These are phyloP conservation scores for Plasmodium gaboni DNA, from an alignment of 169 alveolate species.

Conservation along the genomic window DNA sequence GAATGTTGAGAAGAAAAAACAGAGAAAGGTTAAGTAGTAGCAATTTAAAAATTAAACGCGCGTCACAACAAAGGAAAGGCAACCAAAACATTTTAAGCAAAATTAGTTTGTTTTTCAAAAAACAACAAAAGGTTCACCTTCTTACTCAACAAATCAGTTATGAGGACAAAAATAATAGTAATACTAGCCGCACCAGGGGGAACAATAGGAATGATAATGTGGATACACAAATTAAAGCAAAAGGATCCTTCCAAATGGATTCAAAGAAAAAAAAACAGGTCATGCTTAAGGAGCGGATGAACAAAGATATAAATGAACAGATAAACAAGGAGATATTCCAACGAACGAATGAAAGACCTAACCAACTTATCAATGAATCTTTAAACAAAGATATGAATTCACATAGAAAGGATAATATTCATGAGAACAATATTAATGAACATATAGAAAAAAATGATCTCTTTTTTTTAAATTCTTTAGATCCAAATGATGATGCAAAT, in stretches of 20 bases:
- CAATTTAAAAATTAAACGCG: background rate
- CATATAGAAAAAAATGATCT: background rate
- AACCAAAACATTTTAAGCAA: background rate
- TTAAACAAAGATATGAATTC: too few relatives aligned
- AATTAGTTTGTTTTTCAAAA: constrained; percentile 1
- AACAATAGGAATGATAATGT: background rate
- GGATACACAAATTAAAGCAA: background rate
- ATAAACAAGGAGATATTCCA: too few relatives aligned
- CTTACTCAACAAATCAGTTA: background rate
- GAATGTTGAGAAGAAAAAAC: constrained; percentile 37
- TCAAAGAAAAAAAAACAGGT: too few relatives aligned
- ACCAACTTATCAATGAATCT: too few relatives aligned
- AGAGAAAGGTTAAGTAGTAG: constrained; percentile 9
- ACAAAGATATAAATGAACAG: too few relatives aligned
- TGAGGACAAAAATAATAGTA: background rate
- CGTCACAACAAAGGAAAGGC: background rate
- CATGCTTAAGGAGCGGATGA: too few relatives aligned
- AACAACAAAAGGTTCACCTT: background rate
- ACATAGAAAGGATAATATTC: too few relatives aligned
- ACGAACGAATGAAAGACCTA: too few relatives aligned
- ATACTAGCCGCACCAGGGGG: background rate
- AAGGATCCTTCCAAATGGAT: too few relatives aligned
- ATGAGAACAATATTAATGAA: background rate
- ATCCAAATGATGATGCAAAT: background rate
- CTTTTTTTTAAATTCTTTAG: constrained; percentile 15